A percentile compares a stretch with the other conserved stretches of the same genome.
phyloP scores from a whole-genome alignment of 805 yeast species.

The Metschnikowia gelsemii region DNA sequence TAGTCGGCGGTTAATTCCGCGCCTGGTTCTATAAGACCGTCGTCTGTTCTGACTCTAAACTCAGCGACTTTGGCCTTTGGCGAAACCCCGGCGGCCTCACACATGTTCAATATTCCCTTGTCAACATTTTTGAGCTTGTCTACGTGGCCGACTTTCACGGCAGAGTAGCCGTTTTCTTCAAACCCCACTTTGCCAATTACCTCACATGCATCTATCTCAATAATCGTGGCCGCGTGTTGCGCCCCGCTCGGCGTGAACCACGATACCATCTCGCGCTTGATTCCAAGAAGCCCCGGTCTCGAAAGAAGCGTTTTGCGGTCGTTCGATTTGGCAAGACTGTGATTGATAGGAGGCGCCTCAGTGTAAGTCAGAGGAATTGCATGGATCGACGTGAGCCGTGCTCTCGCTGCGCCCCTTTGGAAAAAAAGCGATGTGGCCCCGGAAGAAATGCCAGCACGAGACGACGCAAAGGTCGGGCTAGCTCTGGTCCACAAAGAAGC shows the following conservation, averaged over 20 bases:
- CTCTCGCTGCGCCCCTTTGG: constrained; percentile 39
- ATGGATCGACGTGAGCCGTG: constrained; percentile 50
- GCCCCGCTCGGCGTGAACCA: constrained; percentile 72
- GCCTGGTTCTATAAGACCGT: constrained; percentile 73
- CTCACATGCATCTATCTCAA: constrained; percentile 86
- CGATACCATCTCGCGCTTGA: constrained; percentile 88
- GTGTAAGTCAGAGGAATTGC: constrained; percentile 51
- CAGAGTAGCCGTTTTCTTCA: constrained; percentile 74
- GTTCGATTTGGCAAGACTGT: constrained; percentile 68
- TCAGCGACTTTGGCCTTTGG: constrained; percentile 78
- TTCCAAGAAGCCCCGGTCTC: constrained; percentile 83
- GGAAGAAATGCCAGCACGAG: too few relatives aligned
- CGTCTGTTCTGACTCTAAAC: constrained; percentile 69
- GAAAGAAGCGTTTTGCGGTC: constrained; percentile 66
- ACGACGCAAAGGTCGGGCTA: constrained; percentile 7
- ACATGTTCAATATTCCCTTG: constrained; percentile 69
- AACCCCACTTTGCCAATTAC: constrained; percentile 71
- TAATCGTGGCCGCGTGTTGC: constrained; percentile 78
- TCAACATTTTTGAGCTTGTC: constrained; percentile 58
- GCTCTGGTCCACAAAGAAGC: constrained; percentile 13
- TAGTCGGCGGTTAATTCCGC: constrained; percentile 79
- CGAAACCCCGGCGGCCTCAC: constrained; percentile 72
- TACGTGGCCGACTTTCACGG: constrained; percentile 87
- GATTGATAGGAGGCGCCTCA: constrained; percentile 53
- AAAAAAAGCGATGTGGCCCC: constrained; percentile 9